Evolutionary conservation across 331 rosid genomes (phyloP), one percentile per base, ranked within the genome.

Genomic region (Acacia pycnantha): DNA sequence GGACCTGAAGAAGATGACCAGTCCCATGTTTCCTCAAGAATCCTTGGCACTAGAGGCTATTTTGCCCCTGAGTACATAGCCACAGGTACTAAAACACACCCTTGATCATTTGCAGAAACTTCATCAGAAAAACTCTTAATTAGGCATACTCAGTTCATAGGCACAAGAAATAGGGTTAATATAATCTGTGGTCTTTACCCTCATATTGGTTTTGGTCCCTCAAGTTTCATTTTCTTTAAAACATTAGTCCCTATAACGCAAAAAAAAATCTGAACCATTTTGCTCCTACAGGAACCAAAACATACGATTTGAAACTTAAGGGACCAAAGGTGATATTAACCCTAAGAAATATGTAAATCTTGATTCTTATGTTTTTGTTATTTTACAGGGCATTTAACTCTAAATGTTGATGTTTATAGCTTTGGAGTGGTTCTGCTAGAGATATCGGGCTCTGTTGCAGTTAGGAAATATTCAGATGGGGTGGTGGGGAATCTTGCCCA

Each of bases 381-480:
- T 77, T 85, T 35, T 67, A 37, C 88, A 85, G 90, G 92, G 80
- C 88, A 68, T 56, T 81, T 87, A 62, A 87, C 89, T 7, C 59
- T 62, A 15, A 85, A 89, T 81, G 80, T 82, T 0, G 90, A 87
- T 67, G 85, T 84, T 5, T 84, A 89, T 76, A 84, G 89, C 84
- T 89, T 89, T 19, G 90, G 92, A 40, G 90, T 85, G 71, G 84
- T 89, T 59, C 73, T 89, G 24, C 70, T 89, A 19, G 79, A 89
- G 85, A 87, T 87, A 61, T 78, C 84, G 1, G 90, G 86, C 31
- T 75, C 74, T 27, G 35, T 77, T 68, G 83, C 87, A 9, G 79
- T 81, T 65, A 81, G 73, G 81, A 78, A 79, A 46, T 79, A 81
- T 76, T 77, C 90, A 19, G 64, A 85, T 70, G 84, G 86, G 76